phyloP scores from a whole-genome alignment of 2,329 filamentous ascomycete genomes.

The Fusarium oligoseptatum region DNA sequence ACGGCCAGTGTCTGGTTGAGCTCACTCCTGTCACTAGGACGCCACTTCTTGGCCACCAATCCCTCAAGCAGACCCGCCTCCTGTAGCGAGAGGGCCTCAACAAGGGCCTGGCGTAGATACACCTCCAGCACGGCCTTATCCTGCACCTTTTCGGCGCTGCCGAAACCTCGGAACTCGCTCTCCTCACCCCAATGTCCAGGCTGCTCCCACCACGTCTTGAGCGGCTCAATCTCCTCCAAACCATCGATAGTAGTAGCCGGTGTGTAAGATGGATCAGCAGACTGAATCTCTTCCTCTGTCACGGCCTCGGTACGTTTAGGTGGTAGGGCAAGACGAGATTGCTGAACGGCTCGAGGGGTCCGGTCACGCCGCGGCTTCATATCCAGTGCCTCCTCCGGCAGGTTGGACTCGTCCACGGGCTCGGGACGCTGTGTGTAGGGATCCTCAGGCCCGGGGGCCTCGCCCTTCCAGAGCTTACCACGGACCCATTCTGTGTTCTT shows the following conservation, averaged over 20 bases:
- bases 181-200: slow-evolving; percentile 64
- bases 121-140: slow-evolving; percentile 63
- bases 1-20: slow-evolving; percentile 53
- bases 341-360: slow-evolving; percentile 44
- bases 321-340: slow-evolving; percentile 51
- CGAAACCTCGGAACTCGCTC: slow-evolving; percentile 61
- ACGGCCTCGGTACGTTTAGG: slow-evolving; percentile 51
- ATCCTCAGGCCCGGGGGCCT: slow-evolving; percentile 55
- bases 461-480: slow-evolving; percentile 56
- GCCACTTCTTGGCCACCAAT: slow-evolving; percentile 53
- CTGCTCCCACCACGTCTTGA: slow-evolving; percentile 67
- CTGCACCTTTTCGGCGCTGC: slow-evolving; percentile 53
- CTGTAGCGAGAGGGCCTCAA: slow-evolving; percentile 64
- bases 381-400: slow-evolving; percentile 50
- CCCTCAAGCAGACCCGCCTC: slow-evolving; percentile 48
- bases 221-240: slow-evolving; percentile 61
- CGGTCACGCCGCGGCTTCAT: slow-evolving; percentile 33
- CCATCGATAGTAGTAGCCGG: slow-evolving; percentile 61
- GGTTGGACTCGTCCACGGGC: slow-evolving; percentile 45
- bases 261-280: slow-evolving; percentile 56
- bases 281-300: slow-evolving; percentile 49
- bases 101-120: slow-evolving; percentile 63
- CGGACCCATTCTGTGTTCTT: slow-evolving; percentile 56
- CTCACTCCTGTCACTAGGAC: slow-evolving; percentile 49
- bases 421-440: slow-evolving; percentile 54